A percentile compares a stretch with the other conserved stretches of the same genome.
These are phyloP conservation scores for Candida rishiriensis DNA, from an alignment of 805 yeast species.

Conservation along the genomic window DNA sequence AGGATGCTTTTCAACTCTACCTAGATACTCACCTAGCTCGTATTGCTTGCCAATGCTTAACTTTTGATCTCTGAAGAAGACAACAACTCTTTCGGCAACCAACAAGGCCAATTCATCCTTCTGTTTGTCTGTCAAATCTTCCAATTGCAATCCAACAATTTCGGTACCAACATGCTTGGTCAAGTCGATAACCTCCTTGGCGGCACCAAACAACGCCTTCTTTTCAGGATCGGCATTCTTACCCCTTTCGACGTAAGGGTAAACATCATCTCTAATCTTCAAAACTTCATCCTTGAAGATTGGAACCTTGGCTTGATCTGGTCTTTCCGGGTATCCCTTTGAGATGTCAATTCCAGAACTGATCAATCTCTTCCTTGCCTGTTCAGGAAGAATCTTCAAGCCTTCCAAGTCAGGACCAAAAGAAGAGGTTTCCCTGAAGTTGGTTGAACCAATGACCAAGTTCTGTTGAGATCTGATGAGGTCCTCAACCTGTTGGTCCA, in stretches of 20 bases:
- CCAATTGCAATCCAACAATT: conserved; percentile 41
- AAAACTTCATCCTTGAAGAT: conserved; percentile 37
- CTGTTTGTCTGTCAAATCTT: conserved; percentile 39
- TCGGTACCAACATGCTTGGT: conserved; percentile 48
- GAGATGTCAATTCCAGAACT: conserved; percentile 34
- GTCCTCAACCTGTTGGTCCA: background rate
- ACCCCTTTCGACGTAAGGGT: conserved; percentile 32
- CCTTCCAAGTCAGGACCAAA: conserved; percentile 22
- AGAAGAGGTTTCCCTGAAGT: conserved; percentile 11
- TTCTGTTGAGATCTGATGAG: background rate
- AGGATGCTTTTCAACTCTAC: conserved; percentile 38
- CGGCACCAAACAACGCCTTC: conserved; percentile 38
- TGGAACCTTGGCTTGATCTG: conserved; percentile 31
- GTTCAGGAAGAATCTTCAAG: conserved; percentile 26
- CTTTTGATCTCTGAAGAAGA: conserved; percentile 46
- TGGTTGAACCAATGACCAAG: background rate
- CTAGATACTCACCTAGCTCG: conserved; percentile 42
- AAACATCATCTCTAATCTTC: conserved; percentile 32
- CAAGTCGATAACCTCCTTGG: conserved; percentile 37
- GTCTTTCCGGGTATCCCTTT: conserved; percentile 37
- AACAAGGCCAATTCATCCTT: conserved; percentile 44
- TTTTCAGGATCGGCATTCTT: conserved; percentile 38
- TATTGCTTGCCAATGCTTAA: conserved; percentile 39
- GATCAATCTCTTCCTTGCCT: conserved; percentile 28
- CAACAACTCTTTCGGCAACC: conserved; percentile 47